Conservation (phyloP, 441 rosid species). For the Erysimum cheiri region DNA sequence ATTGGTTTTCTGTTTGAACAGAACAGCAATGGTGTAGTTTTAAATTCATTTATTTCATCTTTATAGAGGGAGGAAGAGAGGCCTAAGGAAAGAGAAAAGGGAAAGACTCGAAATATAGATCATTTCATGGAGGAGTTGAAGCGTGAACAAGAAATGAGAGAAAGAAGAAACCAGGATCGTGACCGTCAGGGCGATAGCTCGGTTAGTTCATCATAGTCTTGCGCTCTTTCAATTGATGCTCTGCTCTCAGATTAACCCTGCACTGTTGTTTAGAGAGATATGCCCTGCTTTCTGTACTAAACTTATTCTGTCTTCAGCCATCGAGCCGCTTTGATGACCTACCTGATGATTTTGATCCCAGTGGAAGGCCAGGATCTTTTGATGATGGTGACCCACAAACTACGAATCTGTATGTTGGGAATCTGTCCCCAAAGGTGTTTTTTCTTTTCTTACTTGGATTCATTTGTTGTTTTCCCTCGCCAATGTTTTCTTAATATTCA, state of each 20-base stretch:
- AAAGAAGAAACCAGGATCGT: constrained; percentile 95
- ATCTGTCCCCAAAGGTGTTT: constrained; percentile 89
- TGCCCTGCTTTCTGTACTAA: constrained; percentile 31
- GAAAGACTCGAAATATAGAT: constrained; percentile 91
- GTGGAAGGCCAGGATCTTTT: constrained; percentile 97
- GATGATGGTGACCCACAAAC: constrained; percentile 99
- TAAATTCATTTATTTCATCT: constrained; percentile 30
- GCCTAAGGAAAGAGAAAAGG: constrained; percentile 84
- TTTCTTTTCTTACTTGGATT: constrained; percentile 14
- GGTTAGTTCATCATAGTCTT: constrained; percentile 52
- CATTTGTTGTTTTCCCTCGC: constrained; percentile 27
- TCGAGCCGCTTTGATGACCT: constrained; percentile 96
- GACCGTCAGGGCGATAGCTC: constrained; percentile 75
- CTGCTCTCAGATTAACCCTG: constrained; percentile 20
- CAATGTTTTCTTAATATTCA: constrained; percentile 20
- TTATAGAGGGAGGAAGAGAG: constrained; percentile 85
- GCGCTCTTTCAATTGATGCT: constrained; percentile 4
- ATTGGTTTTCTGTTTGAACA: constrained; percentile 16
- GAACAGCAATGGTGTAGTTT: background rate
- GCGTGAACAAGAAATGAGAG: constrained; percentile 97
- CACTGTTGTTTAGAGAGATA: constrained; percentile 1
- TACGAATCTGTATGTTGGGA: constrained; percentile 97
- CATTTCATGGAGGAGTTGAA: constrained; percentile 98
- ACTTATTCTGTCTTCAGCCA: constrained; percentile 59
- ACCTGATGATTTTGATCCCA: constrained; percentile 98